Evolutionary conservation across 1,284 basidiomycete genomes (phyloP).

Genomic region (Microbotryomycetes sp.): DNA sequence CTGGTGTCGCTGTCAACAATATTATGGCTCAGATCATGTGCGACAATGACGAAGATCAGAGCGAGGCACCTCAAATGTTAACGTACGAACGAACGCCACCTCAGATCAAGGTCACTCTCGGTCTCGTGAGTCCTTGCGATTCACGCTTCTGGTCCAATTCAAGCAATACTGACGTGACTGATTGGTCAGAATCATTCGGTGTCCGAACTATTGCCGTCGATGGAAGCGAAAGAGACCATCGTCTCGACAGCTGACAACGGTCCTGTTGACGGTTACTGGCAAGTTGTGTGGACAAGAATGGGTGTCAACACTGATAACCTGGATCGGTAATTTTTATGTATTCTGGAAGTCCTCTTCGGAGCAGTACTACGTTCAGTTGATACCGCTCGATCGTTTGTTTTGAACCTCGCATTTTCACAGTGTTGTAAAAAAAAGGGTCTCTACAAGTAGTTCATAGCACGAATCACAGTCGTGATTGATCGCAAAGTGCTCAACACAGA

Average conservation of each 20-base stretch:
- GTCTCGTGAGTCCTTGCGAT: constrained; percentile 42
- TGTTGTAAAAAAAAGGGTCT: too few relatives aligned
- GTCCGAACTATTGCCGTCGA: constrained; percentile 22
- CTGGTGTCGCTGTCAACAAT: constrained; percentile 40
- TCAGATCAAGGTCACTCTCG: constrained; percentile 64
- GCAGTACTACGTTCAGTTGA: background rate
- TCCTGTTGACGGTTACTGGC: constrained; percentile 27
- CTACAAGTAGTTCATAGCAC: too few relatives aligned
- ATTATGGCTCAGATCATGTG: constrained; percentile 36
- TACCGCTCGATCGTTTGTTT: too few relatives aligned
- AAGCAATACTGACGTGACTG: background rate
- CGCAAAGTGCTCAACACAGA: too few relatives aligned
- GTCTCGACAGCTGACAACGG: constrained; percentile 16
- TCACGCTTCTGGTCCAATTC: background rate
- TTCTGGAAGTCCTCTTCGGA: background rate
- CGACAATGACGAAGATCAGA: constrained; percentile 5
- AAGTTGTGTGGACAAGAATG: constrained; percentile 25
- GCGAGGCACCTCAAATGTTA: constrained; percentile 45
- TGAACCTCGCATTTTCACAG: too few relatives aligned
- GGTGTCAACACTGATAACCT: constrained; percentile 21
- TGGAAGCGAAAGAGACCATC: constrained; percentile 19
- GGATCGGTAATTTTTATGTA: background rate
- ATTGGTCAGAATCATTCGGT: constrained; percentile 16
- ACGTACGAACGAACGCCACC: constrained; percentile 54
- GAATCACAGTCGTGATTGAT: too few relatives aligned